Evolutionary conservation across 768 basidiomycete species (phyloP).

Genomic region (Phanerodontia chrysosporium): DNA sequence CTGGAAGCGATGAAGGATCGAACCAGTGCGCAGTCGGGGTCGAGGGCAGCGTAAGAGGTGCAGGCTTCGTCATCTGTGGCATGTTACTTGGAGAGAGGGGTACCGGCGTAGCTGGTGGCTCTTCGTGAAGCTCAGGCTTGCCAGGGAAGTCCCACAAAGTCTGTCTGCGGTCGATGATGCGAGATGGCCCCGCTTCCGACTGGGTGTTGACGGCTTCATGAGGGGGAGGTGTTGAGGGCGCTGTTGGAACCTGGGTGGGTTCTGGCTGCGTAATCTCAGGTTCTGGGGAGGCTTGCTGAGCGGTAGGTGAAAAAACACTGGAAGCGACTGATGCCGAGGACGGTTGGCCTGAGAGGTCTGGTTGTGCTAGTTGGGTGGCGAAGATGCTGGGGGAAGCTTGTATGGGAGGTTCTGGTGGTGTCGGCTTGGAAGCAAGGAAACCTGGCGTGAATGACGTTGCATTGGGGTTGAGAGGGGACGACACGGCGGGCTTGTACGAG

Average conservation of each 20-base stretch:
- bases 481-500: background rate
- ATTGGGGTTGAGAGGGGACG: slow-evolving; percentile 11
- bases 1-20: slow-evolving; percentile 15
- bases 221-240: background rate
- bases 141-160: slow-evolving; percentile 24
- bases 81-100: slow-evolving; percentile 19
- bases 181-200: background rate
- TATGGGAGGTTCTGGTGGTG: background rate
- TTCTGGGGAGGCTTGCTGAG: slow-evolving; percentile 2
- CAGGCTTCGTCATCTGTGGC: slow-evolving; percentile 21
- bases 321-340: too few relatives aligned
- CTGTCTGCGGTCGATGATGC: slow-evolving; percentile 19
- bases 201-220: background rate
- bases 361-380: background rate
- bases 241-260: background rate
- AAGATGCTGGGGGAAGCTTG: background rate
- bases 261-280: background rate
- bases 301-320: too few relatives aligned
- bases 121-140: background rate
- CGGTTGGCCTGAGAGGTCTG: too few relatives aligned
- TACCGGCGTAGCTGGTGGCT: background rate
- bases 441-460: slow-evolving; percentile 16
- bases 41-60: slow-evolving; percentile 26
- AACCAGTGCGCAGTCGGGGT: slow-evolving; percentile 28
- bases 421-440: background rate